phyloP scores from a whole-genome alignment of 805 yeast genomes.

The Schwanniomyces vanrijiae region DNA sequence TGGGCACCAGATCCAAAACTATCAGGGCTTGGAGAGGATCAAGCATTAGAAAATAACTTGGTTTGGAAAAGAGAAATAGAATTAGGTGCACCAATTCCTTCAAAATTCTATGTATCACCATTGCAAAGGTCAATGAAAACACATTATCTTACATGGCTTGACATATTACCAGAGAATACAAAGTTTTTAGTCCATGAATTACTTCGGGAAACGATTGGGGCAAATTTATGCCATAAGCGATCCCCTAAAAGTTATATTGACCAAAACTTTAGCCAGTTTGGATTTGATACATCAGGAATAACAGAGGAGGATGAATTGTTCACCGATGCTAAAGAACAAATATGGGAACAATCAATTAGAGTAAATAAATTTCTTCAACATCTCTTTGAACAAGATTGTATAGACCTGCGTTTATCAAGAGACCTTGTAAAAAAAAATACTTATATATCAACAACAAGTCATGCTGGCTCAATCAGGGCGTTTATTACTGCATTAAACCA shows the following conservation, averaged over 20 bases:
- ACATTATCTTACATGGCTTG: constrained; percentile 50
- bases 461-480: constrained; percentile 50
- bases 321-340: constrained; percentile 41
- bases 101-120: constrained; percentile 58
- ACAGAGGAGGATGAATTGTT: constrained; percentile 51
- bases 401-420: constrained; percentile 9
- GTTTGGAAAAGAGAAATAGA: constrained; percentile 44
- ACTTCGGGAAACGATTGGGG: constrained; percentile 62
- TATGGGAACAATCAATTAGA: constrained; percentile 50
- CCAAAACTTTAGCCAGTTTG: constrained; percentile 33
- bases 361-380: constrained; percentile 44
- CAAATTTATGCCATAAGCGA: constrained; percentile 60
- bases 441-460: constrained; percentile 45
- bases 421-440: constrained; percentile 14
- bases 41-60: constrained; percentile 50
- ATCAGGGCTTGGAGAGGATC: constrained; percentile 54
- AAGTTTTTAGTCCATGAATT: constrained; percentile 40
- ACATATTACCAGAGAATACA: constrained; percentile 20
- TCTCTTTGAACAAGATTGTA: constrained; percentile 19
- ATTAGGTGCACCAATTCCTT: constrained; percentile 57
- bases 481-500: constrained; percentile 49
- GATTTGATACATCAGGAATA: constrained; percentile 44
- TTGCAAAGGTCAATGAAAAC: constrained; percentile 65
- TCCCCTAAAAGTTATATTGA: constrained; percentile 37
- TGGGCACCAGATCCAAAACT: constrained; percentile 65